phyloP scores from a whole-genome alignment of 1,284 basidiomycete genomes.

The Ceratobasidium sp. region DNA sequence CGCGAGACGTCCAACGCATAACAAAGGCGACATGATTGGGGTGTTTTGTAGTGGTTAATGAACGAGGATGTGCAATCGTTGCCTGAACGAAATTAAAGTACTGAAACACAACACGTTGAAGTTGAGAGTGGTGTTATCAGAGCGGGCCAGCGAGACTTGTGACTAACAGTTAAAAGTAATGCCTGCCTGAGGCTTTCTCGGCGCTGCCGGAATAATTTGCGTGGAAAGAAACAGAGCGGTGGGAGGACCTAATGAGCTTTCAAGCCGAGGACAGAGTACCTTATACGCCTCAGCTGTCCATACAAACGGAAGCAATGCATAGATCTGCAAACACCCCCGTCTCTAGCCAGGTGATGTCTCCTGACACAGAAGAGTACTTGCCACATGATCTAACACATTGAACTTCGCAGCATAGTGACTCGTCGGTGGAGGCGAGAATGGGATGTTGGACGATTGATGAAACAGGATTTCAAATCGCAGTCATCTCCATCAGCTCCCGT shows the following conservation, averaged over 20 bases:
- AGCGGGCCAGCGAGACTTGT: background rate
- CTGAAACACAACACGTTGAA: background rate
- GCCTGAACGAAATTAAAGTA: conserved; percentile 14
- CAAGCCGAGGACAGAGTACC: background rate
- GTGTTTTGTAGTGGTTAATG: background rate
- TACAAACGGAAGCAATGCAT: conserved; percentile 11
- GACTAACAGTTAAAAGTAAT: conserved; percentile 18
- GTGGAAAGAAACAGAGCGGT: conserved; percentile 10
- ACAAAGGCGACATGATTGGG: background rate
- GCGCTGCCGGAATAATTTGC: conserved; percentile 18
- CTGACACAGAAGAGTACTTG: background rate
- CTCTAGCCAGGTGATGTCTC: conserved; percentile 1
- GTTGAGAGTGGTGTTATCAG: background rate
- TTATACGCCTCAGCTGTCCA: background rate
- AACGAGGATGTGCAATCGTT: background rate
- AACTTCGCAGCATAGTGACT: background rate
- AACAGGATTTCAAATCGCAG: background rate
- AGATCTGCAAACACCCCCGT: conserved; percentile 25
- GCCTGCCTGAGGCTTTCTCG: conserved; percentile 41
- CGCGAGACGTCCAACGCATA: conserved; percentile 3
- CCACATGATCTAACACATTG: background rate
- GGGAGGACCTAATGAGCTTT: background rate
- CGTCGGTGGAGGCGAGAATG: background rate
- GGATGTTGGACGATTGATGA: conserved; percentile 8
- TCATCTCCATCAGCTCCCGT: background rate